Base-by-base conservation (phyloP, 2,329 filamentous ascomycete species). In the Rhynchosporium agropyri region DNA sequence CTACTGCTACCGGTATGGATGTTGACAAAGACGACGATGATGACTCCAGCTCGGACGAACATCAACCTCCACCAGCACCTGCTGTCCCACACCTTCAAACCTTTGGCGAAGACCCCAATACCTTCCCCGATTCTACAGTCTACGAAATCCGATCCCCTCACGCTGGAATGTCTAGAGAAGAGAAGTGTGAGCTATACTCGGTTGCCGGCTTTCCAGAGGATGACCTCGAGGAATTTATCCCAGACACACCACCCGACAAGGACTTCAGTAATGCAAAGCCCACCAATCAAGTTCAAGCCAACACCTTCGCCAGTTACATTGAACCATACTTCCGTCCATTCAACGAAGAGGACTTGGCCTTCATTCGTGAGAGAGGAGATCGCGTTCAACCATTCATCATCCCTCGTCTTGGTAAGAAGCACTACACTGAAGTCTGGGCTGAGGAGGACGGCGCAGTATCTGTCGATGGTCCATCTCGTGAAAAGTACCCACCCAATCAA, bases 211-310 rank as follows among this genome's bases (percentile, higher is more conserved):
- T 95, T 74, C 95, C 95, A 0, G 83, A 83, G 58, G 89, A 85
- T 67, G 91, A 97, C 72, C 82, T 99, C 8, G 83, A 87, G 63
- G 89, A 97, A 73, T 81, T 95, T 69, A 96, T 96, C 67, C 90
- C 94, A 10, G 95, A 95, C 54, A 88, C 90, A 45, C 90, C 93
- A 1, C 94, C 95, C 1, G 93, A 98, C 76, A 92, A 91, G 75
- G 95, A 99, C 78, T 98, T 97, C 73, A 97, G 91, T 74, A 96
- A 87, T 74, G 89, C 92, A 40, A 99, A 98, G 75, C 92, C 94
- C 4, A 88, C 89, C 26, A 96, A 94, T 71, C 95, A 99, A 79
- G 95, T 98, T 75, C 93, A 90, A 74, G 95, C 95, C 68, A 89
- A 87, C 62, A 97, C 94, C 1, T 99, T 99, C 76, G 89, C 90